Evolutionary conservation across 345 rosid species (phyloP).

Genomic region (Heritiera fomes): DNA sequence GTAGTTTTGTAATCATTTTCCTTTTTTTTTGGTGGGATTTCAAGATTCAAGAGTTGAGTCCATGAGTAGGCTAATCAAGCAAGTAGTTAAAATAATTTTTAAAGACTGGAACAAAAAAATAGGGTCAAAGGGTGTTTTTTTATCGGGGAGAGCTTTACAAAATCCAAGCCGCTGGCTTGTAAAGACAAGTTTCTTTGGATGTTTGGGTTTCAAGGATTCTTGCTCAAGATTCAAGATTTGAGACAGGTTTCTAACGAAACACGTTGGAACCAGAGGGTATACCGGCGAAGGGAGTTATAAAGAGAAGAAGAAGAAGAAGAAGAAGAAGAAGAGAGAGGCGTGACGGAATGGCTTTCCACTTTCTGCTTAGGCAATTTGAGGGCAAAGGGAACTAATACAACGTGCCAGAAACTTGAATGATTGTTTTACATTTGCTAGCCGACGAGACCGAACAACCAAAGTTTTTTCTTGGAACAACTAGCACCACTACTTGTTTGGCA

Average conservation of each 20-base stretch:
- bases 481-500: not conserved
- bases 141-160: not conserved
- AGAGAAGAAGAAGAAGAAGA: not conserved
- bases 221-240: not conserved
- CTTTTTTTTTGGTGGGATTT: not conserved
- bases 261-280: not conserved
- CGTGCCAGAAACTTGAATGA: not conserved
- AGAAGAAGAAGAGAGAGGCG: not conserved
- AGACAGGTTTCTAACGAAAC: not conserved
- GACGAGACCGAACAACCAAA: not conserved
- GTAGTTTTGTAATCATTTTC: conserved; percentile 31
- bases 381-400: not conserved
- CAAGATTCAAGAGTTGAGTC: conserved; percentile 3
- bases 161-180: not conserved
- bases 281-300: not conserved
- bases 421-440: not conserved
- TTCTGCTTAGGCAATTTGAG: not conserved
- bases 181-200: not conserved
- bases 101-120: too few relatives aligned
- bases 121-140: not conserved
- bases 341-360: not conserved
- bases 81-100: not conserved
- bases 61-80: conserved; percentile 12
- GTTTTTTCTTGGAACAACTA: not conserved
- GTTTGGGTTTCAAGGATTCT: not conserved